phyloP scores from a whole-genome alignment of 352 stramenopile species.

The Phytophthora gonapodyides region DNA sequence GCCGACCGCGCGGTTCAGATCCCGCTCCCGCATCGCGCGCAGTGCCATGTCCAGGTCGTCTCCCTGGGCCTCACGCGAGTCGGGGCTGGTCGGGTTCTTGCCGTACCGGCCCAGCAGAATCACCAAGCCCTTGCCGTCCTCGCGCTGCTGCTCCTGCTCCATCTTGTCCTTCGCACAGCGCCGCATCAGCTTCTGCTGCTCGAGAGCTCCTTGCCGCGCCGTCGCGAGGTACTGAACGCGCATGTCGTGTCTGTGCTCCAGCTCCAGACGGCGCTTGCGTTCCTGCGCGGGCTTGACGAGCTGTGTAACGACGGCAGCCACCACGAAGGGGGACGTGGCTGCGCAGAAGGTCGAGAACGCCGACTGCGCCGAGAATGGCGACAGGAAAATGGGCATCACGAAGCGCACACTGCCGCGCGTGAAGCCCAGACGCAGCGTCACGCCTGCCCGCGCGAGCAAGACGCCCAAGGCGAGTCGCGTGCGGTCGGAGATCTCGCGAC shows the following conservation, averaged over 20 bases:
- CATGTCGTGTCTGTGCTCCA: constrained; percentile 49
- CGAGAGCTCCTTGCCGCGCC: constrained; percentile 53
- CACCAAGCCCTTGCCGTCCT: constrained; percentile 62
- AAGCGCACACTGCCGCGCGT: constrained; percentile 82
- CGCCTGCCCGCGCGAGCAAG: constrained; percentile 53
- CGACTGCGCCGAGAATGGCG: constrained; percentile 67
- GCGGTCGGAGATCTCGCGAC: constrained; percentile 59
- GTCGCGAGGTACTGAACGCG: constrained; percentile 64
- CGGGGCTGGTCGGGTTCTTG: constrained; percentile 66
- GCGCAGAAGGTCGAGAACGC: constrained; percentile 78
- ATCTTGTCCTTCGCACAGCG: constrained; percentile 66
- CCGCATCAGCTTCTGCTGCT: constrained; percentile 79
- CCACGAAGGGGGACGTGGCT: constrained; percentile 70
- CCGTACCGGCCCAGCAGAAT: constrained; percentile 78
- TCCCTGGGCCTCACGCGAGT: constrained; percentile 36
- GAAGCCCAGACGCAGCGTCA: constrained; percentile 74
- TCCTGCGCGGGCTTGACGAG: constrained; percentile 72
- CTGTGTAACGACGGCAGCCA: constrained; percentile 68
- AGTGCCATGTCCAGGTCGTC: constrained; percentile 27
- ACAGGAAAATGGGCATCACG: constrained; percentile 82
- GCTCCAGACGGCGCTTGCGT: constrained; percentile 52
- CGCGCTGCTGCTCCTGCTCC: constrained; percentile 46
- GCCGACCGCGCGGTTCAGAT: constrained; percentile 31
- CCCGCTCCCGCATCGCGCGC: constrained; percentile 18
- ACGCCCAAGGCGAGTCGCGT: constrained; percentile 66